A percentile compares a stretch with the other conserved stretches of the same genome.
phyloP scores from a whole-genome alignment of 169 alveolate genomes.

The Plasmodium gonderi region DNA sequence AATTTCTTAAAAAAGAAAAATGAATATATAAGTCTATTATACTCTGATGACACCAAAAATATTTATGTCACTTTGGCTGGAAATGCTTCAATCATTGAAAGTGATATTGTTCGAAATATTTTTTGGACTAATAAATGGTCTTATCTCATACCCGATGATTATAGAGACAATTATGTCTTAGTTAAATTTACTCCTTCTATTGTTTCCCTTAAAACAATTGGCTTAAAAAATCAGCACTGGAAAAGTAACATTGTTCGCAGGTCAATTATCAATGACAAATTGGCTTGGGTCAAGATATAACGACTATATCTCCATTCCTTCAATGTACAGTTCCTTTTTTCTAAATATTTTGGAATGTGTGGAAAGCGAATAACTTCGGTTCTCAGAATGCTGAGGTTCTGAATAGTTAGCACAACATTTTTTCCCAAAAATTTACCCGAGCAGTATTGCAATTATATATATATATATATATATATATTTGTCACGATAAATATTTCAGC shows the following conservation, averaged over 20 bases:
- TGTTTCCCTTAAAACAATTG: constrained; percentile 42
- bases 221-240: constrained; percentile 56
- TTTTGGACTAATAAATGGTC: constrained; percentile 57
- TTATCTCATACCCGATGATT: constrained; percentile 32
- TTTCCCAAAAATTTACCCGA: too few relatives aligned
- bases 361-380: too few relatives aligned
- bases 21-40: constrained; percentile 9
- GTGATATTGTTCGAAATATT: constrained; percentile 12
- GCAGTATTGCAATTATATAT: too few relatives aligned
- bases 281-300: constrained; percentile 45
- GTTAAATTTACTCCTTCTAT: constrained; percentile 55
- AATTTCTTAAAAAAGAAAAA: constrained; percentile 28
- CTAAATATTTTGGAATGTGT: too few relatives aligned
- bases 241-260: constrained; percentile 40
- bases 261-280: constrained; percentile 11
- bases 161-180: constrained; percentile 52
- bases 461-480: too few relatives aligned
- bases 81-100: constrained; percentile 47
- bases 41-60: constrained; percentile 48
- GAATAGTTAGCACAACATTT: too few relatives aligned
- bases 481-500: too few relatives aligned
- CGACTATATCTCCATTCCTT: too few relatives aligned
- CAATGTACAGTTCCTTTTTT: too few relatives aligned
- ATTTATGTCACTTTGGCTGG: constrained; percentile 58
- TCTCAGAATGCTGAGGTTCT: too few relatives aligned